Percentiles rank a stretch among this genome's conserved stretches.
Conservation (phyloP, 257 asterid species). For the Echium plantagineum region DNA sequence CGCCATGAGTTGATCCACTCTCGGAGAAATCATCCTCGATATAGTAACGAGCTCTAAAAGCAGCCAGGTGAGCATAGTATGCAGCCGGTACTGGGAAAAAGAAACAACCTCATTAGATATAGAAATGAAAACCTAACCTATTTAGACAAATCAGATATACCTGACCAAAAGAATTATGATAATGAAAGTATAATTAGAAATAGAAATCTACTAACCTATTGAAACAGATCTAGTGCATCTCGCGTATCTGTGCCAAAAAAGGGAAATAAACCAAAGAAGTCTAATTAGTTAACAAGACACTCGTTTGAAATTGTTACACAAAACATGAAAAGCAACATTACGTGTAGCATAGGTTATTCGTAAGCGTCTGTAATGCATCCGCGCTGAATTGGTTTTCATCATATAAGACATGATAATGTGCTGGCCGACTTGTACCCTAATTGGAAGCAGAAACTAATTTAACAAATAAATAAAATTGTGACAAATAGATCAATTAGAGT, state of each 20-base stretch:
- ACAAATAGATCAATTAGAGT: neutral
- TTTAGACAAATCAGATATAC: slow-evolving; percentile 34
- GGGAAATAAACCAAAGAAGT: neutral
- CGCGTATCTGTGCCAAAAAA: slow-evolving; percentile 38
- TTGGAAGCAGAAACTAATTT: neutral
- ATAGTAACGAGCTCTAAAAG: slow-evolving; percentile 68
- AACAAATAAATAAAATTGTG: neutral
- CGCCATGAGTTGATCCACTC: slow-evolving; percentile 26
- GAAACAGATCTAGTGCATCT: slow-evolving; percentile 75
- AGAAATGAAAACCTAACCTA: slow-evolving; percentile 23
- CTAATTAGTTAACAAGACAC: neutral
- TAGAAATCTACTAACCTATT: slow-evolving; percentile 29
- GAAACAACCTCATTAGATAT: neutral
- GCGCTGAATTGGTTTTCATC: slow-evolving; percentile 71
- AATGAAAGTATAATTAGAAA: too few relatives aligned
- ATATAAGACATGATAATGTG: slow-evolving; percentile 69
- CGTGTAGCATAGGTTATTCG: slow-evolving; percentile 72
- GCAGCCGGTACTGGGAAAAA: slow-evolving; percentile 59
- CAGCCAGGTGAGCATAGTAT: slow-evolving; percentile 73
- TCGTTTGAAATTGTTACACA: neutral
- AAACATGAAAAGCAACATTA: slow-evolving; percentile 12
- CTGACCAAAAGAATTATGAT: too few relatives aligned
- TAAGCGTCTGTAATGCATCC: slow-evolving; percentile 54
- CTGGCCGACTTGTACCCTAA: slow-evolving; percentile 79
- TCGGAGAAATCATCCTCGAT: slow-evolving; percentile 35